Conservation (phyloP, 2,329 filamentous ascomycete species). For the Cladosporium sp. region DNA sequence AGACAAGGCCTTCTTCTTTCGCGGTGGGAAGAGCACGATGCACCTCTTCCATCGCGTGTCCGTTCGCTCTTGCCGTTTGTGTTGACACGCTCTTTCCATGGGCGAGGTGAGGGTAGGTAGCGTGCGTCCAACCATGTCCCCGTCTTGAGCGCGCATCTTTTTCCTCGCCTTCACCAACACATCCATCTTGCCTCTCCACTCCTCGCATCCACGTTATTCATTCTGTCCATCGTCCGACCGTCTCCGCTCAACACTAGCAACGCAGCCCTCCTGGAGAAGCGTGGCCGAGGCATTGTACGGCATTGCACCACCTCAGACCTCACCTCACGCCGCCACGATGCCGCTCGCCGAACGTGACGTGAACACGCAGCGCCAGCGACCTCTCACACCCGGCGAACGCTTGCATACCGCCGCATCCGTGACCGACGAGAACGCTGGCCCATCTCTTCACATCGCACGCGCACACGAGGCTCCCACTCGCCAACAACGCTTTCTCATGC, state of each 20-base stretch:
- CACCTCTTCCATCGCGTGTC: not conserved
- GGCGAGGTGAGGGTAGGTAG: not conserved
- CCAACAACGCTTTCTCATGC: conserved; percentile 27
- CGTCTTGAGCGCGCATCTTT: not conserved
- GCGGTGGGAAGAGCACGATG: not conserved
- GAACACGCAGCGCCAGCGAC: conserved; percentile 25
- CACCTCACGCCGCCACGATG: conserved; percentile 20
- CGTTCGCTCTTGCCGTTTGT: conserved; percentile 17
- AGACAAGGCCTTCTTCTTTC: not conserved
- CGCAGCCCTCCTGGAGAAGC: not conserved
- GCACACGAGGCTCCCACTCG: conserved; percentile 7
- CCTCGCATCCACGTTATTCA: not conserved
- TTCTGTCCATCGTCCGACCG: not conserved
- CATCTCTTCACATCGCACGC: not conserved
- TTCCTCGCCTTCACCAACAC: not conserved
- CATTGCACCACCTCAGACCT: not conserved
- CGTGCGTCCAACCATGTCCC: not conserved
- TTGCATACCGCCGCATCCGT: conserved; percentile 16
- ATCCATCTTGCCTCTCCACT: not conserved
- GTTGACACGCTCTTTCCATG: conserved; percentile 1
- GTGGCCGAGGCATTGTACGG: conserved; percentile 1
- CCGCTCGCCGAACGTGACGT: conserved; percentile 29
- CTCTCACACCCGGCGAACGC: conserved; percentile 21
- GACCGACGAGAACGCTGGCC: conserved; percentile 23
- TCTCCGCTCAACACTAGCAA: not conserved